Conservation (phyloP, 352 stramenopile genomes). For the Globisporangium paddicum region DNA sequence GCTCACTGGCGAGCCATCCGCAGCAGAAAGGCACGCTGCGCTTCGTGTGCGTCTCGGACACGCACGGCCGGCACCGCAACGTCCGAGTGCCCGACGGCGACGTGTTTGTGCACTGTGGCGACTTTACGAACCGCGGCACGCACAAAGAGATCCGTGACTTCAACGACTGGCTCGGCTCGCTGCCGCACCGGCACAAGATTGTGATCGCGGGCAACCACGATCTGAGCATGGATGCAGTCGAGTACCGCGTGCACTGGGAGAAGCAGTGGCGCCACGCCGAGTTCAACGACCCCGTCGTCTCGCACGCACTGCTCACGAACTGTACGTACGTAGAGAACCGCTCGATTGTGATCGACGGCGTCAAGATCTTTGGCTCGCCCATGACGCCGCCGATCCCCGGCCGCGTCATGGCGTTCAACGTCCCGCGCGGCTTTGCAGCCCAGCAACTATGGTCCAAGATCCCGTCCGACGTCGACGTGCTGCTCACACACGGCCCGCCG, state of each 20-base stretch:
- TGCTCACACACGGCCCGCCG: conserved; percentile 88
- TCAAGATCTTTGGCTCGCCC: conserved; percentile 77
- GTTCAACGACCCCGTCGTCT: conserved; percentile 58
- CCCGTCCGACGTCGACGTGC: conserved; percentile 72
- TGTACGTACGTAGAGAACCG: conserved; percentile 76
- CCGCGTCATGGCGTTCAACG: conserved; percentile 67
- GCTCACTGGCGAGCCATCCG: conserved; percentile 28
- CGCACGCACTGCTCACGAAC: conserved; percentile 55
- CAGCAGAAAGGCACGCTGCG: conserved; percentile 54
- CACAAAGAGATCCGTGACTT: conserved; percentile 72
- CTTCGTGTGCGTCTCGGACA: conserved; percentile 82
- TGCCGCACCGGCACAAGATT: conserved; percentile 76
- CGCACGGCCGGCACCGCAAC: conserved; percentile 62
- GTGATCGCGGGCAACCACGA: conserved; percentile 85
- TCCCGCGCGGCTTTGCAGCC: conserved; percentile 50
- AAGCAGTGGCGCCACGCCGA: conserved; percentile 43
- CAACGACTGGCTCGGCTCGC: conserved; percentile 64
- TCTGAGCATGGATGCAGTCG: conserved; percentile 60
- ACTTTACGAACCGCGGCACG: conserved; percentile 83
- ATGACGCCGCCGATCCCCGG: conserved; percentile 72
- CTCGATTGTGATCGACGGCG: conserved; percentile 55
- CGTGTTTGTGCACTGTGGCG: conserved; percentile 87
- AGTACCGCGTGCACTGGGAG: conserved; percentile 68
- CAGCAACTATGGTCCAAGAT: conserved; percentile 72
- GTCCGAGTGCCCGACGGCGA: conserved; percentile 70